A percentile compares a stretch with the other conserved stretches of the same genome.
Evolutionary conservation across 176 grass and related monocot genomes (phyloP).

Genomic region (Leersia perrieri): DNA sequence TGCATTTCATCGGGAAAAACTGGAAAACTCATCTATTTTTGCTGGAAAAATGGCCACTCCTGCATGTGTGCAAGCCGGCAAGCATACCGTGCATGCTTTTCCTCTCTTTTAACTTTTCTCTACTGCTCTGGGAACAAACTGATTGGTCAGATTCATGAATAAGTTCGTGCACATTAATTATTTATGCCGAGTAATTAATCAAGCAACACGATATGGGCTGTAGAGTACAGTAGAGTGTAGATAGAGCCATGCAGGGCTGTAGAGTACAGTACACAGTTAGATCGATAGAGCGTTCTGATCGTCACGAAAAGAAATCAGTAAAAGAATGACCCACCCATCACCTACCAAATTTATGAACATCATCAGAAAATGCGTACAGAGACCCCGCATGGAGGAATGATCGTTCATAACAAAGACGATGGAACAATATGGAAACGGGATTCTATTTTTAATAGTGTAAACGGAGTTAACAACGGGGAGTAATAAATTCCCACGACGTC

Average conservation of each 20-base stretch:
- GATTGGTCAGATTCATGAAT: background rate
- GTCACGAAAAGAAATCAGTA: background rate
- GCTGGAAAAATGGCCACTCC: background rate
- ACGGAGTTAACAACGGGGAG: too few species aligned
- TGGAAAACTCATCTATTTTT: too few species aligned
- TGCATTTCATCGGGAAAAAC: too few species aligned
- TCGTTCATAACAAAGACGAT: too few species aligned
- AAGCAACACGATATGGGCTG: background rate
- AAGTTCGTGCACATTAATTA: background rate
- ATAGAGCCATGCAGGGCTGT: background rate
- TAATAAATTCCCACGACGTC: too few species aligned
- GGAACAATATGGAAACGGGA: too few species aligned
- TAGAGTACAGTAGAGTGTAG: too few species aligned
- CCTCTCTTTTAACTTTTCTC: too few species aligned
- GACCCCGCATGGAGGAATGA: background rate
- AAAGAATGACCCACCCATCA: background rate
- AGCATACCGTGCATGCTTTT: too few species aligned
- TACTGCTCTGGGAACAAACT: background rate
- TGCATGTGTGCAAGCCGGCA: too few species aligned
- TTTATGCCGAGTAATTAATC: background rate
- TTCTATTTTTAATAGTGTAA: too few species aligned
- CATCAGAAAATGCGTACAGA: background rate
- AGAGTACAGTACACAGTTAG: too few species aligned
- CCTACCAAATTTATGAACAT: background rate
- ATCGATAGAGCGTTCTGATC: background rate